phyloP scores from a whole-genome alignment of 1,284 basidiomycete species.

The Microbotryum silenes-acaulis region DNA sequence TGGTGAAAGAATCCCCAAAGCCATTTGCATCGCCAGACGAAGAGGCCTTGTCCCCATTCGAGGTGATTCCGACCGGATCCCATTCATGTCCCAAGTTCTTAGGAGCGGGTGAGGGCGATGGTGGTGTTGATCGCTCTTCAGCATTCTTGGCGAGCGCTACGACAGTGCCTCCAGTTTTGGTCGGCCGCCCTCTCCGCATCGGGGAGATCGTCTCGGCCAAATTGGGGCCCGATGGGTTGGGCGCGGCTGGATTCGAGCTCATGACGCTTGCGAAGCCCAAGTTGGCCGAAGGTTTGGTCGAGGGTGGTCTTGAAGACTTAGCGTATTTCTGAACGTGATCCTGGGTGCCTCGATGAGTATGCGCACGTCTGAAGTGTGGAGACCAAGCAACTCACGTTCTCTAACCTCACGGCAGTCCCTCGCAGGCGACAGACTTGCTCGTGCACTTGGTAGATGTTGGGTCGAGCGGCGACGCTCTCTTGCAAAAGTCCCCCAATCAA shows the following conservation, averaged over 20 bases:
- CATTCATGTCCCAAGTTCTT: neutral
- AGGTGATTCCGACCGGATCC: neutral
- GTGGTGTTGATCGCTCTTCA: too few relatives aligned
- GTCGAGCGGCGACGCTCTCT: constrained; percentile 30
- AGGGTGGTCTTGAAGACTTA: neutral
- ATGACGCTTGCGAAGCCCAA: constrained; percentile 6
- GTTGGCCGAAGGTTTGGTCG: constrained; percentile 2
- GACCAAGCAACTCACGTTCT: constrained; percentile 15
- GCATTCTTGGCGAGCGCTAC: neutral
- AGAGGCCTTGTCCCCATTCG: too few relatives aligned
- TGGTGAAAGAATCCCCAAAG: too few relatives aligned
- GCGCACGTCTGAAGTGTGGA: neutral
- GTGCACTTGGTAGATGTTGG: constrained; percentile 38
- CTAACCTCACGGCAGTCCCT: constrained; percentile 29
- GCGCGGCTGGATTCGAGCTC: constrained; percentile 5
- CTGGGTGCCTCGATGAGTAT: too few relatives aligned
- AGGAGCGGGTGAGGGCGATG: neutral
- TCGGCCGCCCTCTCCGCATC: constrained; percentile 42
- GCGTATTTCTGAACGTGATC: constrained; percentile 23
- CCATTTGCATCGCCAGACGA: too few relatives aligned
- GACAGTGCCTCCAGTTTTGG: constrained; percentile 18
- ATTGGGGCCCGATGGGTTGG: neutral
- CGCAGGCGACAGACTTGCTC: constrained; percentile 36
- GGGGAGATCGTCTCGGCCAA: constrained; percentile 37
- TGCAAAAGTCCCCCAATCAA: constrained; percentile 57